A percentile compares a stretch with the other conserved stretches of the same genome.
These are phyloP conservation scores for Botrytis tulipae DNA, from an alignment of 2,329 filamentous ascomycete species.

Conservation along the genomic window DNA sequence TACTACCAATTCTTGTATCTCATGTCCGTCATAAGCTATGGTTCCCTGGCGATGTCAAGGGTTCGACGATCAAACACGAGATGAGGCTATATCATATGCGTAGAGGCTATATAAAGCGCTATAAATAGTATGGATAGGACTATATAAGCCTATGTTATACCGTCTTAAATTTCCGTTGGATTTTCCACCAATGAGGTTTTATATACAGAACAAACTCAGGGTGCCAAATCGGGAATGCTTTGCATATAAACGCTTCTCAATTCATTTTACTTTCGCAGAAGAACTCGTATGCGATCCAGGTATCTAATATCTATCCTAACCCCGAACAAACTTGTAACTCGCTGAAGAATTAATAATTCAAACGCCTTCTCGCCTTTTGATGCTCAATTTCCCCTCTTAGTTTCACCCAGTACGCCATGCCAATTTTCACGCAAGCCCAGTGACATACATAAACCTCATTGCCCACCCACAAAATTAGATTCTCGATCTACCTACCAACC, in stretches of 20 bases:
- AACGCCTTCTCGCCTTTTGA: slow-evolving; percentile 10
- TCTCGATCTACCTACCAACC: slow-evolving; percentile 51
- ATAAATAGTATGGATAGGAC: background rate
- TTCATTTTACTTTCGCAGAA: background rate
- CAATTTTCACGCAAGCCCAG: background rate
- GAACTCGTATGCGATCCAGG: background rate
- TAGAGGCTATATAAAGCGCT: background rate
- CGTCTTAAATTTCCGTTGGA: background rate
- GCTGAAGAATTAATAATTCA: background rate
- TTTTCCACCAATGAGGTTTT: background rate
- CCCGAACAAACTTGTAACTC: background rate
- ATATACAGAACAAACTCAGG: background rate
- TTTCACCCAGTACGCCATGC: slow-evolving; percentile 10
- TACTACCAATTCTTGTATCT: background rate
- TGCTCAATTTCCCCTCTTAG: background rate
- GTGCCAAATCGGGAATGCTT: background rate
- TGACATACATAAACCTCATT: background rate
- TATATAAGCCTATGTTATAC: background rate
- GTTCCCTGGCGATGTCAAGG: background rate
- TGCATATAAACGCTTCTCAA: background rate
- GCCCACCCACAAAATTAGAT: background rate
- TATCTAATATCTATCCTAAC: slow-evolving; percentile 5
- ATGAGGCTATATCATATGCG: background rate
- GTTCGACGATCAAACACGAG: background rate
- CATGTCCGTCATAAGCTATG: background rate